Evolutionary conservation across 2,329 filamentous ascomycete genomes (phyloP), one percentile per base, ranked within the genome.

Genomic region (Aquanectria penicillioides): DNA sequence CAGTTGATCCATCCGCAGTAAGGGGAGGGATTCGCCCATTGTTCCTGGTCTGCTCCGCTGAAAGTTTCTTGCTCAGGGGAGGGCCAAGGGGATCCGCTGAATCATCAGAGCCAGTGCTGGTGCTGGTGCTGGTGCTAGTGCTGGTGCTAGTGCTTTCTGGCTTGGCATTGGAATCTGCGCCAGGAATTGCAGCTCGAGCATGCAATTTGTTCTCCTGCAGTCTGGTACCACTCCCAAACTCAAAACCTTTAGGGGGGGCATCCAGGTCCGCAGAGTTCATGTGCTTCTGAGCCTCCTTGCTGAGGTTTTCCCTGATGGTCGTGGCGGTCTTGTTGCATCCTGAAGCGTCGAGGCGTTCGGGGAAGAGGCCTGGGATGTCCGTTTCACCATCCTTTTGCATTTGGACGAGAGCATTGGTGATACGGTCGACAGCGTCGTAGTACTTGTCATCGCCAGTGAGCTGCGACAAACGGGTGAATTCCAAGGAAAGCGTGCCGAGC

Each of bases 391-490:
- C 78, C 66, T 88, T 85, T 77, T 97, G 92, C 77, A 89, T 87
- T 48, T 89, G 85, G 61, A 93, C 86, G 22, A 97, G 82, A 7
- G 89, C 89, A 71, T 97, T 82, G 15, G 92, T 96, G 68, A 97
- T 91, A 59, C 93, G 89, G 44, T 92, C 91, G 60, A 97, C 83
- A 13, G 93, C 93, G 77, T 97, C 94, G 71, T 96, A 97, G 77
- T 96, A 97, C 73, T 89, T 93, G 66, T 89, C 77, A 59, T 94
- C 82, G 56, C 87, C 86, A 0, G 94, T 97, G 62, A 97, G 80
- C 75, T 97, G 94, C 8, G 93, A 91, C 38, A 97, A 82, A 13
- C 93, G 86, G 1, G 93, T 97, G 74, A 97, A 97, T 73, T 97
- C 94, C 81, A 97, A 83, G 8, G 89, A 89, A 62, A 97, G 79